A percentile compares a stretch with the other conserved stretches of the same genome.
Evolutionary conservation across 805 yeast genomes (phyloP).

Genomic region (Kazachstania bromeliacearum): DNA sequence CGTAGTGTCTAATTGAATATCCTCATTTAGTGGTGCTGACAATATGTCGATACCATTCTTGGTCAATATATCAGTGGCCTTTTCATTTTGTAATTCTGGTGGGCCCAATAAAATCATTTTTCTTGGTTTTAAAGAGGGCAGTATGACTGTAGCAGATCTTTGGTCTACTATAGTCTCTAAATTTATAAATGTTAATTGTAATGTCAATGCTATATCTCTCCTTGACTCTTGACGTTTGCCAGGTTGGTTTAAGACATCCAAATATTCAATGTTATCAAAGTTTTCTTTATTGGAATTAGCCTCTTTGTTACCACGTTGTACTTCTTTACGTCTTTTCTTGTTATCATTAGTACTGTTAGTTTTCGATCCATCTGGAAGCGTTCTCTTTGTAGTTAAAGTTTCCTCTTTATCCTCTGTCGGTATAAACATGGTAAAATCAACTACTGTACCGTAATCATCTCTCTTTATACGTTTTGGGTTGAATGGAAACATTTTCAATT

Average conservation of each 20-base stretch:
- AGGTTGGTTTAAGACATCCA: slow-evolving; percentile 48
- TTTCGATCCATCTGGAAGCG: no score
- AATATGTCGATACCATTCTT: slow-evolving; percentile 29
- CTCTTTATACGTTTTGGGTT: slow-evolving; percentile 46
- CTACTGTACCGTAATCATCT: slow-evolving; percentile 84
- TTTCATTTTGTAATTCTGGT: slow-evolving; percentile 12
- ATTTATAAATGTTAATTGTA: slow-evolving; percentile 71
- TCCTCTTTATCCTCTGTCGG: slow-evolving; percentile 34
- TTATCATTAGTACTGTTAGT: neutral
- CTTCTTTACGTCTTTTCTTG: slow-evolving; percentile 10
- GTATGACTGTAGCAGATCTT: slow-evolving; percentile 68
- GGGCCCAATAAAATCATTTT: slow-evolving; percentile 44
- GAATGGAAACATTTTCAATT: slow-evolving; percentile 69
- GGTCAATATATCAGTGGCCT: slow-evolving; percentile 9
- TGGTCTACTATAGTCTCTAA: slow-evolving; percentile 76
- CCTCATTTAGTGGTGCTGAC: slow-evolving; percentile 30
- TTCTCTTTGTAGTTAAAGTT: no score
- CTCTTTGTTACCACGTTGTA: slow-evolving; percentile 21
- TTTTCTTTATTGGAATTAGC: slow-evolving; percentile 31
- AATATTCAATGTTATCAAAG: slow-evolving; percentile 41
- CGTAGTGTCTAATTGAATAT: slow-evolving; percentile 44
- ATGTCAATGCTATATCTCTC: slow-evolving; percentile 42
- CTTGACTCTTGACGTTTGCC: slow-evolving; percentile 32
- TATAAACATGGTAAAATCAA: slow-evolving; percentile 55
- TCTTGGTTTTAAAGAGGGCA: slow-evolving; percentile 71